A percentile compares a stretch with the other conserved stretches of the same genome.
phyloP scores from a whole-genome alignment of 495 filamentous ascomycete genomes.

The Aspergillus bridgeri region DNA sequence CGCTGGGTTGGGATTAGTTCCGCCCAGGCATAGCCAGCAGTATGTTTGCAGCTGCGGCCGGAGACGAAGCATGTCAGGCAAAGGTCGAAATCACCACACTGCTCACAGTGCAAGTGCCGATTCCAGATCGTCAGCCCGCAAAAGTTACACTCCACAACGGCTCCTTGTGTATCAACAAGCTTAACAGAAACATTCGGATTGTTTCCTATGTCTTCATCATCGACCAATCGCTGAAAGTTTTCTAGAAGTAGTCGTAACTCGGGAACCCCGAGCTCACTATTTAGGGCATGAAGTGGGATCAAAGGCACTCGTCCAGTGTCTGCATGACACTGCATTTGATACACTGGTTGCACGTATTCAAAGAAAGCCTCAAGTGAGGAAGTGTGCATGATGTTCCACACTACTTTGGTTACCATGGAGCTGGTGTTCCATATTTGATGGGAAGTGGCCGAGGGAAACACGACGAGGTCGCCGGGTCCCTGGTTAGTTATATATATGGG shows the following conservation, averaged over 20 bases:
- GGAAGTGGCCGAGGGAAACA: conserved; percentile 22
- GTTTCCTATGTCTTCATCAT: conserved; percentile 15
- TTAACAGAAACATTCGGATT: conserved; percentile 7
- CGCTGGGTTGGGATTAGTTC: conserved; percentile 13
- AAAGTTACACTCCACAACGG: conserved; percentile 24
- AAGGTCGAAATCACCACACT: conserved; percentile 23
- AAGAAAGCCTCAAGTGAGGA: conserved; percentile 17
- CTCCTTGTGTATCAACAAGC: conserved; percentile 20
- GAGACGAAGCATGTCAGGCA: conserved; percentile 22
- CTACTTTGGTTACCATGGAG: conserved; percentile 20
- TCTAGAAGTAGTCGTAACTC: conserved; percentile 5
- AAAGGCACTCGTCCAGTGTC: conserved; percentile 23
- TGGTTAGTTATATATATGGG: conserved; percentile 23
- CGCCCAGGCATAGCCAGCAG: conserved; percentile 16
- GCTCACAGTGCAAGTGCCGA: conserved; percentile 22
- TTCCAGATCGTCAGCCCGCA: conserved; percentile 25
- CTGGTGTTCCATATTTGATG: conserved; percentile 25
- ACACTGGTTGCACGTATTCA: conserved; percentile 20
- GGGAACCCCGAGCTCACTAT: background rate
- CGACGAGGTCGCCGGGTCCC: conserved; percentile 21
- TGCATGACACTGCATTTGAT: conserved; percentile 18
- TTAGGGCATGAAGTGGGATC: conserved; percentile 16
- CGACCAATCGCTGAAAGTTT: conserved; percentile 12
- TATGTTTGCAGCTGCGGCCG: conserved; percentile 22
- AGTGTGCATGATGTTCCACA: conserved; percentile 24